Conservation (phyloP, 225 moss, liverwort and hornwort species). For the Bryum argenteum region DNA sequence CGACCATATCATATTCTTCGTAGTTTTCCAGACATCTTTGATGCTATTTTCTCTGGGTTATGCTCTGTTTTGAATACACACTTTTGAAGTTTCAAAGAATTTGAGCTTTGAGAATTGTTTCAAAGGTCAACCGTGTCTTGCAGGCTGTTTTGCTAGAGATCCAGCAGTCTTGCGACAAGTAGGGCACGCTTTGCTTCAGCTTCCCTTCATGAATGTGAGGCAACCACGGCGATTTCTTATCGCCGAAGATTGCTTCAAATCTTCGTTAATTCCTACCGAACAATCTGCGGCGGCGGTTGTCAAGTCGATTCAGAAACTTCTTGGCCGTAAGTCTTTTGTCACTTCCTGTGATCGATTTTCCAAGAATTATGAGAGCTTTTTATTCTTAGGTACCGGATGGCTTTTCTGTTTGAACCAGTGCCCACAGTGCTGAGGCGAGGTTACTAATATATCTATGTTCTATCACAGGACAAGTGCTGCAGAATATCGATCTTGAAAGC, state of each 20-base stretch:
- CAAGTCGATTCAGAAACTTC: conserved; percentile 80
- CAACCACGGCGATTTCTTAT: conserved; percentile 82
- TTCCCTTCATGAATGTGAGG: conserved; percentile 76
- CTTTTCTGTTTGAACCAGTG: conserved; percentile 6
- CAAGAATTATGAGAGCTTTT: neutral
- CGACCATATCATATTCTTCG: conserved; percentile 5
- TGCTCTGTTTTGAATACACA: neutral
- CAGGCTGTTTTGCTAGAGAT: conserved; percentile 97
- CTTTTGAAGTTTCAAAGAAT: conserved; percentile 2
- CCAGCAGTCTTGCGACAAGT: conserved; percentile 84
- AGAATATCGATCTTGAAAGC: conserved; percentile 72
- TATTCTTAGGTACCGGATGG: conserved; percentile 9
- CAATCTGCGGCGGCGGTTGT: conserved; percentile 60
- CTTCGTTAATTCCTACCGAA: conserved; percentile 61
- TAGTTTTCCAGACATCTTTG: conserved; percentile 6
- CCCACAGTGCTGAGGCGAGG: neutral
- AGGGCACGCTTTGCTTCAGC: conserved; percentile 87
- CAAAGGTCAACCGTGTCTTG: conserved; percentile 11
- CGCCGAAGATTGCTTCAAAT: conserved; percentile 92
- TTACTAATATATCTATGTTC: conserved; percentile 15
- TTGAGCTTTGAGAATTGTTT: neutral
- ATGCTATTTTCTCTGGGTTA: neutral
- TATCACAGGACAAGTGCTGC: conserved; percentile 75
- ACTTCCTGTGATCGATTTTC: conserved; percentile 12
- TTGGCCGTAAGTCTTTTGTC: conserved; percentile 73